These are phyloP conservation scores for Candida dendrica DNA, from an alignment of 805 yeast species.

Conservation along the genomic window DNA sequence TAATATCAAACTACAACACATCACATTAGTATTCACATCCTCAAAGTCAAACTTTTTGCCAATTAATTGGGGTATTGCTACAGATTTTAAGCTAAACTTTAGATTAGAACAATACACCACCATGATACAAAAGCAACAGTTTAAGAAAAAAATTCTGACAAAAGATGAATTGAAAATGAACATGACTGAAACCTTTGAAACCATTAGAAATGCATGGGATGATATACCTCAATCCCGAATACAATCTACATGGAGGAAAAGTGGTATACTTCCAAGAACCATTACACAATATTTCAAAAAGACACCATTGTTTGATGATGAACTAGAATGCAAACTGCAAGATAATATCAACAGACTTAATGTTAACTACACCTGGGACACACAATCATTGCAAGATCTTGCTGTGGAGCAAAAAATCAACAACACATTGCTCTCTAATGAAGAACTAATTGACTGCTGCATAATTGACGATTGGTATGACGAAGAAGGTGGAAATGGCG, in stretches of 20 bases:
- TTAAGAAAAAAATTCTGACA: conserved; percentile 13
- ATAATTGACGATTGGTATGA: conserved; percentile 35
- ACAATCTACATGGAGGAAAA: conserved; percentile 36
- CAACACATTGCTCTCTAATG: conserved; percentile 45
- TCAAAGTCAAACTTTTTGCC: conserved; percentile 40
- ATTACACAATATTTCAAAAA: conserved; percentile 22
- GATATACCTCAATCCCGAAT: conserved; percentile 28
- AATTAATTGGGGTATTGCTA: conserved; percentile 56
- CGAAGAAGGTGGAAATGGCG: conserved; percentile 12
- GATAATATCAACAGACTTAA: conserved; percentile 39
- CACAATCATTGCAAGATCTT: conserved; percentile 45
- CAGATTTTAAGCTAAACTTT: conserved; percentile 52
- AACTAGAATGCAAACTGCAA: conserved; percentile 33
- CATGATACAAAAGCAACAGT: conserved; percentile 21
- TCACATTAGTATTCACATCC: conserved; percentile 31
- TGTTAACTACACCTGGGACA: conserved; percentile 52
- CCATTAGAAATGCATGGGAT: conserved; percentile 54
- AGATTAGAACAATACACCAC: conserved; percentile 49
- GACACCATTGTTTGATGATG: conserved; percentile 25
- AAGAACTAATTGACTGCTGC: conserved; percentile 55
- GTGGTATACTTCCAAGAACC: conserved; percentile 31
- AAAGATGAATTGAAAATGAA: conserved; percentile 39
- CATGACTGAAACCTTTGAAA: conserved; percentile 48
- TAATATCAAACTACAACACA: conserved; percentile 40
- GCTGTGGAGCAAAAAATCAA: conserved; percentile 33